Base-by-base conservation (phyloP, 208 protist genomes). In the Trypanosoma platydactyli region DNA sequence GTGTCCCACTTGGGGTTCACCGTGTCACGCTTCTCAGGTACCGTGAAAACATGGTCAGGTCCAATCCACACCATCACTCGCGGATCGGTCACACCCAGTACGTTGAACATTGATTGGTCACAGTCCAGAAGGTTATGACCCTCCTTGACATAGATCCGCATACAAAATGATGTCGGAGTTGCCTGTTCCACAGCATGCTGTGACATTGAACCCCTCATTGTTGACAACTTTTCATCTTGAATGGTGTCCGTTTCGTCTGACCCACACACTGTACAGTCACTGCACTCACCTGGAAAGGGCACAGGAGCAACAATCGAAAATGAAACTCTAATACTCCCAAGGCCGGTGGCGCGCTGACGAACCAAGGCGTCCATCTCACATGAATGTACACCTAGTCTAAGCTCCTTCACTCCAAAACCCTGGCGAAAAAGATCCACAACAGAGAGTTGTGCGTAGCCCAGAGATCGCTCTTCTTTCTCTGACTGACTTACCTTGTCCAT, bases 51-150 rank as follows among this genome's bases (percentile, higher is more conserved):
- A 18, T 65, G 57, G 27, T 76, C 30, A 18, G 71, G 76, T 2
- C 71, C 84, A 7, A 88, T 51, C 68, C 67, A 80, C 6, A 91
- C 79, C 33, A 66, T 42, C 49, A 94, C 85, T n/a, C 71, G 79
- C 40, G 82, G 79, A 30, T 73, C 56, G 41, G 74, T 80, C 20
- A 66, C 50, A 24, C 59, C 70, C 1, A 91, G 29, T 3, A 61
- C 77, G 41, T 83, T 77, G 49, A 91, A 79, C 41, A 59, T 65
- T 0, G 67, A 58, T 5, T 62, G 62, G 16, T 72, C 66, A 50
- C 40, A 63, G 29, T 81, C 71, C 24, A 71, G 25, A 12, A 86
- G 57, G 44, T 79, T 62, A n/a, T 46, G 54, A 7, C 71, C 61
- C 42, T 77, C 67, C 57, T 81, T 81, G 11, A 88, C 70, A 54